Evolutionary conservation across 164 flowering plant species (phyloP).

Genomic region (Piper longum): DNA sequence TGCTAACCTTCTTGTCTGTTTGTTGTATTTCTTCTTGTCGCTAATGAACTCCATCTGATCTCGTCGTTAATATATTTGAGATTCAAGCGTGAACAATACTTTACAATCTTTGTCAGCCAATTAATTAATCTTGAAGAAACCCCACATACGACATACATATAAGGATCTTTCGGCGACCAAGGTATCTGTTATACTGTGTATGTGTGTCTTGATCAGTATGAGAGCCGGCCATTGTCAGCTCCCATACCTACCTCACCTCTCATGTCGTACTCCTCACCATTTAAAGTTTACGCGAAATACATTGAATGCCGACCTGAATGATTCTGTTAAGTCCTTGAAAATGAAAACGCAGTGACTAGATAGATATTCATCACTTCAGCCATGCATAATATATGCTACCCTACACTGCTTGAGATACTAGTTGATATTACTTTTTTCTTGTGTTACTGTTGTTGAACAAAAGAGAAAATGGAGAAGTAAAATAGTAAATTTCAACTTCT

Average conservation of each 20-base stretch:
- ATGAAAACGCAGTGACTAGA: too few species aligned
- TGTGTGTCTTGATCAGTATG: neutral
- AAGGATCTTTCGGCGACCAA: too few species aligned
- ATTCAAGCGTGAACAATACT: too few species aligned
- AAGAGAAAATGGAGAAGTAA: constrained; percentile 2
- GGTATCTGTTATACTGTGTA: too few species aligned
- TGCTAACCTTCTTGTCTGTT: neutral
- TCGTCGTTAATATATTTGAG: neutral
- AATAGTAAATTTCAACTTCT: neutral
- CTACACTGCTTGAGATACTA: too few species aligned
- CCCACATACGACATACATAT: too few species aligned
- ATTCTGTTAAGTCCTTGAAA: neutral
- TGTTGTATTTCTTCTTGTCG: neutral
- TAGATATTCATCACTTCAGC: too few species aligned
- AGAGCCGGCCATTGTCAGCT: neutral
- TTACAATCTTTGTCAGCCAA: too few species aligned
- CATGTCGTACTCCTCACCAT: neutral
- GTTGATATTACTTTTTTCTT: neutral
- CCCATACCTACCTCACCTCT: neutral
- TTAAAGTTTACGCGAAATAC: neutral
- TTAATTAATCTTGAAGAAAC: too few species aligned
- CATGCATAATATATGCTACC: too few species aligned
- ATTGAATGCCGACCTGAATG: neutral
- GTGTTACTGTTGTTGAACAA: neutral
- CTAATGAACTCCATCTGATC: neutral